Percentiles rank a stretch among this genome's conserved stretches.
Conservation (phyloP, 306 rosid genomes). For the Pterocarpus macrocarpus region DNA sequence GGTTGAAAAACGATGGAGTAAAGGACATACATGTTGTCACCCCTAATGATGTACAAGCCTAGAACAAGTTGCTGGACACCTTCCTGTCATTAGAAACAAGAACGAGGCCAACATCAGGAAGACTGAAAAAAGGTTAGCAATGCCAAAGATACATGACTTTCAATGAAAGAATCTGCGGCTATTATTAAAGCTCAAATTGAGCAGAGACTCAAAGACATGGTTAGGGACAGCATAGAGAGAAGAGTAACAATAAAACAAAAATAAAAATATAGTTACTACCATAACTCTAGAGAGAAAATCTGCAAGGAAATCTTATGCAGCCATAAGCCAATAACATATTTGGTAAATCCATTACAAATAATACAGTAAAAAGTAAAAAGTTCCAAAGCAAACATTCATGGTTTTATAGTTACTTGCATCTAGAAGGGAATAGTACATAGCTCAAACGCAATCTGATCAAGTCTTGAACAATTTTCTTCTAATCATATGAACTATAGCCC, state of each 20-base stretch:
- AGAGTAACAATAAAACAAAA: neutral
- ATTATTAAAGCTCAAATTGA: neutral
- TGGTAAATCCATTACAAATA: slow-evolving; percentile 13
- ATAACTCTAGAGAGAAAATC: neutral
- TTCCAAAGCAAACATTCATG: slow-evolving; percentile 1
- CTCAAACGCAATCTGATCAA: neutral
- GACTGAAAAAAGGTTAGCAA: neutral
- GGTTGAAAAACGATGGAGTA: neutral
- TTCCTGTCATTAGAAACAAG: slow-evolving; percentile 69
- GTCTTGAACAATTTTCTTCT: neutral
- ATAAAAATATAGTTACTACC: neutral
- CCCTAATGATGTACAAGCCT: slow-evolving; percentile 93
- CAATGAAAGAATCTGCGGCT: slow-evolving; percentile 9
- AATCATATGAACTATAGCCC: neutral
- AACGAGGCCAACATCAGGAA: slow-evolving; percentile 23
- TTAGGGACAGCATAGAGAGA: neutral
- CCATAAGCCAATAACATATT: slow-evolving; percentile 7
- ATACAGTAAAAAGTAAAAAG: slow-evolving; percentile 9
- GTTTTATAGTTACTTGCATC: neutral
- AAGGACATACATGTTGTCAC: slow-evolving; percentile 87
- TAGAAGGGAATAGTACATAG: neutral
- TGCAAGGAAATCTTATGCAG: slow-evolving; percentile 6
- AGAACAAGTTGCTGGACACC: slow-evolving; percentile 95
- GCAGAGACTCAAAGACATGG: neutral
- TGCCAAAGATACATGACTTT: slow-evolving; percentile 1